Base-by-base conservation (phyloP, 768 basidiomycete species). In the Austroboletus eburneus region DNA sequence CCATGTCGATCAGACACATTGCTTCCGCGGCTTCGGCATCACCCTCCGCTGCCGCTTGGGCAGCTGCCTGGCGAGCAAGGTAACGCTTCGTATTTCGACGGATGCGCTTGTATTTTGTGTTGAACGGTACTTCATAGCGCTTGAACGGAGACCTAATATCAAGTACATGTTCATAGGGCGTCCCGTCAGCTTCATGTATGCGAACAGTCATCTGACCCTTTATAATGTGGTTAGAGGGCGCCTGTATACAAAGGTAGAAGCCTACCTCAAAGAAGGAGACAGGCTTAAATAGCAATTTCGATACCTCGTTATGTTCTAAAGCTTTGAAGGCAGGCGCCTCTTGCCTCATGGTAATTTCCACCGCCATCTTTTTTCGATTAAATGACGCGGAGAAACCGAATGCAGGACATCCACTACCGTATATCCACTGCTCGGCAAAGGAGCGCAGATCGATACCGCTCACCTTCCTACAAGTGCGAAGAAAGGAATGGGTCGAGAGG, bases 401-500 rank as follows among this genome's bases (percentile, higher is more conserved):
- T 3, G 84, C 78, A 1, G 96, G 96, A 63, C 93, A 96, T 18
- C 96, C 96, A 63, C 89, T 92, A 12, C 94, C 94, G 59, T 93
- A 96, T 51, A 99, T 91, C 96, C 96, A 99, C 65, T 98, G 95
- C 59, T 98, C 93, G n/a, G 91, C 90, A 61, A 99, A 99, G 23
- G 81, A 79, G 45, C 87, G 77, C 20, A 87, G 78, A 61, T 98
- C 95, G 16, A 91, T 86, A 9, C 93, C 91, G 60, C 89, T 90
- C 51, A 94, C 87, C 67, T 94, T 98, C 56, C 94, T 76, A 60
- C 94, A 98, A 36, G 81, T 92, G 48, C 92, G 72, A 49, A 98
- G 76, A 69, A 99, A 98, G 18, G 83, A 79, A 52, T 91, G 85
- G 0, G 96, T 98, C 1, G 91, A 90, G 9, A 99, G 72, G 18